These are phyloP conservation scores for Cryphonectria parasitica DNA, from an alignment of 2,329 filamentous ascomycete species.

Conservation along the genomic window DNA sequence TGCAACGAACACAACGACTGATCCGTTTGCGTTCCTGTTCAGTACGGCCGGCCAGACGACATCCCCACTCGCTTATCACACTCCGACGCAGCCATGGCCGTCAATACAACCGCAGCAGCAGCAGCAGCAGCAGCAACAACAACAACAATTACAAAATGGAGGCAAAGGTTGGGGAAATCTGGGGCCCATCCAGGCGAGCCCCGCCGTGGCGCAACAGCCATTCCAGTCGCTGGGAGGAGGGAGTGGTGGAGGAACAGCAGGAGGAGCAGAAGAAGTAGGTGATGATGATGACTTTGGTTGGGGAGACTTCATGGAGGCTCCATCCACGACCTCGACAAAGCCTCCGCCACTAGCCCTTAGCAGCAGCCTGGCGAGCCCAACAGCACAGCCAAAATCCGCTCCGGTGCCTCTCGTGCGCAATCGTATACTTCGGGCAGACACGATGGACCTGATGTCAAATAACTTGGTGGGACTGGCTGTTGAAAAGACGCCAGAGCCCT, in stretches of 20 bases:
- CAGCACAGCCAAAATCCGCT: conserved; percentile 17
- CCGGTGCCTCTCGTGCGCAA: conserved; percentile 25
- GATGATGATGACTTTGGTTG: conserved; percentile 69
- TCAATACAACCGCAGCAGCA: conserved; percentile 28
- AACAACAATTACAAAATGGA: conserved; percentile 17
- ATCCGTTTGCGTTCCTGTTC: conserved; percentile 40
- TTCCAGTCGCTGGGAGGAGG: background rate
- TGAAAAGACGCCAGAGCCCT: conserved; percentile 29
- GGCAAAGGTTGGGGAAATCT: conserved; percentile 34
- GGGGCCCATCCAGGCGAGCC: conserved; percentile 22
- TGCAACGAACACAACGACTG: conserved; percentile 30
- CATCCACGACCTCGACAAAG: conserved; percentile 35
- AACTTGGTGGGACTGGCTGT: conserved; percentile 48
- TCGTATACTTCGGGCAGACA: conserved; percentile 51
- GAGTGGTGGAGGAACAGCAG: conserved; percentile 8
- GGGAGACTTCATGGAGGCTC: conserved; percentile 69
- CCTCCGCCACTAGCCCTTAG: conserved; percentile 19
- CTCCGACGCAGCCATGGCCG: conserved; percentile 34
- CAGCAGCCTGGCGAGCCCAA: conserved; percentile 8
- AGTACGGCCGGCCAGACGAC: conserved; percentile 28
- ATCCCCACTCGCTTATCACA: conserved; percentile 22
- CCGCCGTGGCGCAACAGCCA: conserved; percentile 15
- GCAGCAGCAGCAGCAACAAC: conserved; percentile 12
- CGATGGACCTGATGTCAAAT: conserved; percentile 58
- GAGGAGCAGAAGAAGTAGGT: conserved; percentile 42